Evolutionary conservation across 441 rosid species (phyloP).

Genomic region (Adansonia gregorii): DNA sequence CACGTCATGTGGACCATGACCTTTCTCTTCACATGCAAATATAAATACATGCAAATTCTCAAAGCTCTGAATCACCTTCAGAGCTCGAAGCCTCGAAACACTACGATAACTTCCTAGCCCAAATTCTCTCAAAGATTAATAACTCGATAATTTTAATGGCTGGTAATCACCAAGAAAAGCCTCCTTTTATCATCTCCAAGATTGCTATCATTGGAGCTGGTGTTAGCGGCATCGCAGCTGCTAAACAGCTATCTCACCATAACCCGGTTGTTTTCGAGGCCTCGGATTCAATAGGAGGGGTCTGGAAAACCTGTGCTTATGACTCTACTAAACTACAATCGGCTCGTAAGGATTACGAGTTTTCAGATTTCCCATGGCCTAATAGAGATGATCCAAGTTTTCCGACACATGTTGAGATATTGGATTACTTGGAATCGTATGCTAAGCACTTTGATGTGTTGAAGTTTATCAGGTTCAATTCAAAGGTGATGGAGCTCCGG

Average conservation of each 20-base stretch:
- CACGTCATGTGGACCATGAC: slow-evolving; percentile 25
- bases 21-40: slow-evolving; percentile 20
- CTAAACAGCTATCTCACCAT: slow-evolving; percentile 66
- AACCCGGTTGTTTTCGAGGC: slow-evolving; percentile 78
- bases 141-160: slow-evolving; percentile 27
- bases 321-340: slow-evolving; percentile 81
- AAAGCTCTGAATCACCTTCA: not conserved
- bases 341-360: slow-evolving; percentile 65
- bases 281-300: slow-evolving; percentile 71
- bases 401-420: slow-evolving; percentile 65
- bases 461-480: slow-evolving; percentile 59
- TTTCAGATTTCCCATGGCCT: slow-evolving; percentile 83
- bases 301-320: slow-evolving; percentile 81
- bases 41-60: slow-evolving; percentile 37
- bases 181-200: slow-evolving; percentile 44
- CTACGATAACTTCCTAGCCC: too few relatives aligned
- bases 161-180: slow-evolving; percentile 25
- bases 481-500: slow-evolving; percentile 70
- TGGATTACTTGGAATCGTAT: slow-evolving; percentile 75
- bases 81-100: too few relatives aligned
- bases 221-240: slow-evolving; percentile 77
- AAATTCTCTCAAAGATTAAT: not conserved
- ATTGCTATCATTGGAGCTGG: slow-evolving; percentile 80
- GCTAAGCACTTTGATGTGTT: slow-evolving; percentile 67
- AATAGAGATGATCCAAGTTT: slow-evolving; percentile 65